These are phyloP conservation scores for Wickerhamiella siamensis DNA, from an alignment of 805 yeast genomes.

Conservation along the genomic window DNA sequence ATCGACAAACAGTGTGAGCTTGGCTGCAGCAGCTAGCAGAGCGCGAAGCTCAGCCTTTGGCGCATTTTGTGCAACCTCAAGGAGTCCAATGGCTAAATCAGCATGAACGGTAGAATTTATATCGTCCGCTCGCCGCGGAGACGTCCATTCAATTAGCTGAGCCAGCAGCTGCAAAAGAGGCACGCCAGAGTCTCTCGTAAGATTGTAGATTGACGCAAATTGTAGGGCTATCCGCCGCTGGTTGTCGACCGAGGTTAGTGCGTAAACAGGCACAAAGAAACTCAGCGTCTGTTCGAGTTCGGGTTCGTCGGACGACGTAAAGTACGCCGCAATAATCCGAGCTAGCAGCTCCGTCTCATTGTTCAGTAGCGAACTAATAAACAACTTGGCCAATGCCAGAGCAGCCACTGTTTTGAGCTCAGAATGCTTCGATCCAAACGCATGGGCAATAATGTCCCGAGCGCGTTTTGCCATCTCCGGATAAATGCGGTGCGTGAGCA, in stretches of 20 bases:
- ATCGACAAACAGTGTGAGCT: background rate
- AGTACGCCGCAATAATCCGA: conserved; percentile 51
- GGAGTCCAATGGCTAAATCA: background rate
- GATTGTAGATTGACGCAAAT: background rate
- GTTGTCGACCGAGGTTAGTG: background rate
- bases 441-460: background rate
- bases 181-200: background rate
- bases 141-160: background rate
- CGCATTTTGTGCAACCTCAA: background rate
- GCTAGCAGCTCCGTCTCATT: conserved; percentile 44
- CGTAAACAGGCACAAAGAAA: conserved; percentile 1
- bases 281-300: conserved; percentile 2
- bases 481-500: conserved; percentile 2
- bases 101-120: background rate
- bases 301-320: background rate
- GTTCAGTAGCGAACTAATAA: conserved; percentile 57
- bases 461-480: background rate
- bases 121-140: background rate
- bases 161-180: background rate
- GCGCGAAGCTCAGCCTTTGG: background rate
- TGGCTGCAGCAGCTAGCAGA: background rate
- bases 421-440: conserved; percentile 31
- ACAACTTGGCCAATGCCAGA: conserved; percentile 72
- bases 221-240: background rate
- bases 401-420: conserved; percentile 68